These are phyloP conservation scores for Peronospora farinosa DNA, from an alignment of 352 stramenopile genomes.

Conservation along the genomic window DNA sequence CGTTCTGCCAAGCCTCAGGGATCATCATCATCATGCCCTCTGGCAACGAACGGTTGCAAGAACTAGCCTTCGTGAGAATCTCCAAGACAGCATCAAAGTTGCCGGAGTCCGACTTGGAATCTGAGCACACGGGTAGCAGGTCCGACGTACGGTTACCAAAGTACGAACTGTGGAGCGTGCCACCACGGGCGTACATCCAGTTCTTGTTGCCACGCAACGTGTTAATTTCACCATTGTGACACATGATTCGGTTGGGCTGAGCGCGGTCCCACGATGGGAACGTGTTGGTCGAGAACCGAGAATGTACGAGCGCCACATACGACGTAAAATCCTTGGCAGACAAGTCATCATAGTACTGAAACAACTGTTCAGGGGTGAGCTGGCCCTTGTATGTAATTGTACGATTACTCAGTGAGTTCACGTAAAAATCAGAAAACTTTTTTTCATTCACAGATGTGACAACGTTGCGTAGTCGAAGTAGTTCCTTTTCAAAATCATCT, in stretches of 20 bases:
- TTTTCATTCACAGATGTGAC: slow-evolving; percentile 61
- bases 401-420: slow-evolving; percentile 90
- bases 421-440: slow-evolving; percentile 89
- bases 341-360: slow-evolving; percentile 65
- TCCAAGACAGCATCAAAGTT: slow-evolving; percentile 96
- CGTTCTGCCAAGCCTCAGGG: slow-evolving; percentile 95
- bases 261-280: slow-evolving; percentile 94
- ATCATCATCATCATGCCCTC: slow-evolving; percentile 99
- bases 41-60: slow-evolving; percentile 86
- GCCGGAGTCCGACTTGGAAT: slow-evolving; percentile 94
- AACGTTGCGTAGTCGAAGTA: slow-evolving; percentile 49
- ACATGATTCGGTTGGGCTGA: slow-evolving; percentile 97
- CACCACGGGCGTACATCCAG: slow-evolving; percentile 92
- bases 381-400: slow-evolving; percentile 98
- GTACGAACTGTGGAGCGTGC: slow-evolving; percentile 88
- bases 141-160: slow-evolving; percentile 89
- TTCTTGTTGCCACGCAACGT: slow-evolving; percentile 97
- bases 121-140: slow-evolving; percentile 88
- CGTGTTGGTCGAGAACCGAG: slow-evolving; percentile 97
- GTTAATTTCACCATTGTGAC: slow-evolving; percentile 98
- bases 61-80: slow-evolving; percentile 88
- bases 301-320: slow-evolving; percentile 94
- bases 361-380: slow-evolving; percentile 91
- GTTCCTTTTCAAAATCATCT: slow-evolving; percentile 91
- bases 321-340: slow-evolving; percentile 79